Evolutionary conservation across 2,329 filamentous ascomycete genomes (phyloP), one percentile per base, ranked within the genome.

Genomic region (Paracorniculantispora psalliotae): DNA sequence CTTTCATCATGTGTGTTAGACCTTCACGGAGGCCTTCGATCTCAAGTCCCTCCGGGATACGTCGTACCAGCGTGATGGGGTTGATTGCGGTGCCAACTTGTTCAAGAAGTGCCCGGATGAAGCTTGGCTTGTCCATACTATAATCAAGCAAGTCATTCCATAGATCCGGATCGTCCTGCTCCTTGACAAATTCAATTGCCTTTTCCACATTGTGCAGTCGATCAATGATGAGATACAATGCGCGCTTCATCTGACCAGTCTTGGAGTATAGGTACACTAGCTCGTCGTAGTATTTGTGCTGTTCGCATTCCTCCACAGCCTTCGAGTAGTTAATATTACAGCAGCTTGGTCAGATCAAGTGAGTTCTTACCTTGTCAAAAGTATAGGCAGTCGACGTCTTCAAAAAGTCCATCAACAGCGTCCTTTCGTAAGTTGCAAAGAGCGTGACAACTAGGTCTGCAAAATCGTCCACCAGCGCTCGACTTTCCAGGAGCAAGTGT

Each of bases 81-180:
- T 97, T 88, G 67, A 99, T 94, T 1, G 91, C 86, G 1, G 92
- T 97, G 37, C 94, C 94, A 1, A 96, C 93, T 75, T 97, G 91
- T 67, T 96, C 91, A 0, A 99, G 83, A 3, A 99, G 78, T 0
- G 90, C 92, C 13, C 91, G 88, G 65, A 99, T 97, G 75, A 99
- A 99, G 43, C 85, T 85, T 1, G 94, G 94, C 69, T 97, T 96
- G 75, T 97, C 92, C 94, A 99, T 97, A 61, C 90, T 93, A 72
- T 97, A 97, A 66, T 93, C 86, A 6, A 99, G 83, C 8, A 99
- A 80, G 68, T 97, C 92, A 63, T 96, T 90, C 94, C 94, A 99
- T 0, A 99, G 81, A 66, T 97, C 92, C 0, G 88, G 86, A 67
- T 97, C 92, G 63, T 94, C 87, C 69, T 97, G 92, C 62, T 92